Evolutionary conservation across 805 yeast species (phyloP).

Genomic region (Lipomyces sp.): DNA sequence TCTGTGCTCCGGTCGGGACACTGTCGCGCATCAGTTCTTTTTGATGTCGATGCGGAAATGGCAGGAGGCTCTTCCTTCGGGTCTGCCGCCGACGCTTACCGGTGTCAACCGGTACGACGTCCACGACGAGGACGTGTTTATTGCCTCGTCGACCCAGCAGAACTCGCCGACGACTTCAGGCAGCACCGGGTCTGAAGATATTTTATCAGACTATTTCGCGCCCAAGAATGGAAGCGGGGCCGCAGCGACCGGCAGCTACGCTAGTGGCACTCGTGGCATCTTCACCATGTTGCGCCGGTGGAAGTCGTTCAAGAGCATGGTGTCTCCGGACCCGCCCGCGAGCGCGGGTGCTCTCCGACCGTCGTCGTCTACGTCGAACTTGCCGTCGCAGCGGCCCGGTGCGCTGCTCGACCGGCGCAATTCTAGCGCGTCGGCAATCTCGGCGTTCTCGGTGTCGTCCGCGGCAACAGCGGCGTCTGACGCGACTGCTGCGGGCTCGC

Average conservation of each 20-base stretch:
- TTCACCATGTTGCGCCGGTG: too few relatives aligned
- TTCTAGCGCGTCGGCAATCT: background rate
- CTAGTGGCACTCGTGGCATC: too few relatives aligned
- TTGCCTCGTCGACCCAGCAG: constrained; percentile 5
- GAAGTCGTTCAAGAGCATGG: too few relatives aligned
- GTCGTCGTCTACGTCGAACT: background rate
- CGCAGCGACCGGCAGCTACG: too few relatives aligned
- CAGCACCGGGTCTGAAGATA: background rate
- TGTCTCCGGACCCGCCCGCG: background rate
- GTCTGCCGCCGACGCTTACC: background rate
- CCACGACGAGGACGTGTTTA: constrained; percentile 27
- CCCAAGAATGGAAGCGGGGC: background rate
- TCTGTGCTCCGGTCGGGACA: constrained; percentile 18
- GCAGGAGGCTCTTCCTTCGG: constrained; percentile 4
- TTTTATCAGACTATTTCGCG: background rate
- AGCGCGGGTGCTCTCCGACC: too few relatives aligned
- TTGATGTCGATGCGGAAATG: constrained; percentile 11
- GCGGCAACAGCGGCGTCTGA: background rate
- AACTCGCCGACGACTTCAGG: background rate
- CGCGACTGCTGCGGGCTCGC: background rate
- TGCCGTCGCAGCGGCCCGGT: too few relatives aligned
- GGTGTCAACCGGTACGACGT: constrained; percentile 23
- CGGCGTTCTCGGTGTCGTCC: background rate
- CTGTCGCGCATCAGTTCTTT: constrained; percentile 22
- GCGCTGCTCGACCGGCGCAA: too few relatives aligned